Conservation (phyloP, 1,284 basidiomycete species). For the Cystobasidiaceae sp. region DNA sequence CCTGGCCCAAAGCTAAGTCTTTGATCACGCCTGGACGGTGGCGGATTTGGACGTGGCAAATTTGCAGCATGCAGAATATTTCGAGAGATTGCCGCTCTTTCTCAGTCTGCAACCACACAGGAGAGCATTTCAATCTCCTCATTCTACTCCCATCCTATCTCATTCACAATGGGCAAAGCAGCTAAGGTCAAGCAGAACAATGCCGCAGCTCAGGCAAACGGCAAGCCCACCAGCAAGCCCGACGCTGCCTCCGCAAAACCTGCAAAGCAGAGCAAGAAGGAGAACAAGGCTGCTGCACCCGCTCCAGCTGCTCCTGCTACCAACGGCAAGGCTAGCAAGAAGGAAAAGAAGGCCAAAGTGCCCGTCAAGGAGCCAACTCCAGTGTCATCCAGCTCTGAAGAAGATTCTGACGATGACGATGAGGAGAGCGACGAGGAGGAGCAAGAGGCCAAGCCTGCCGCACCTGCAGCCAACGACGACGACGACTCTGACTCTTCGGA, state of each 20-base stretch:
- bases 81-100: neutral
- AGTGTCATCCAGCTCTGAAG: constrained; percentile 8
- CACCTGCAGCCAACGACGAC: constrained; percentile 2
- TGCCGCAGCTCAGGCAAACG: constrained; percentile 34
- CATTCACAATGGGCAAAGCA: constrained; percentile 28
- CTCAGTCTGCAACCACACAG: neutral
- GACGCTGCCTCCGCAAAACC: constrained; percentile 45
- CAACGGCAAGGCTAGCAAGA: constrained; percentile 33
- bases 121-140: neutral
- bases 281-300: constrained; percentile 28
- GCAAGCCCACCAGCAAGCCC: constrained; percentile 44
- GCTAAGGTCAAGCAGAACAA: constrained; percentile 32
- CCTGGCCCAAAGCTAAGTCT: too few relatives aligned
- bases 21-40: too few relatives aligned
- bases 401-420: constrained; percentile 16
- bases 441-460: constrained; percentile 9
- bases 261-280: constrained; percentile 43
- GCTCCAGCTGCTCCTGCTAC: constrained; percentile 27
- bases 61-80: neutral
- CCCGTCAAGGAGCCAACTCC: constrained; percentile 21
- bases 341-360: constrained; percentile 39
- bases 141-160: neutral
- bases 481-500: constrained; percentile 17
- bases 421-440: constrained; percentile 29
- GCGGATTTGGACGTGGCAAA: too few relatives aligned